A percentile compares a stretch with the other conserved stretches of the same genome.
These are phyloP conservation scores for Lichtheimia corymbifera DNA, from an alignment of 371 early-diverging fungal genomes.

Conservation along the genomic window DNA sequence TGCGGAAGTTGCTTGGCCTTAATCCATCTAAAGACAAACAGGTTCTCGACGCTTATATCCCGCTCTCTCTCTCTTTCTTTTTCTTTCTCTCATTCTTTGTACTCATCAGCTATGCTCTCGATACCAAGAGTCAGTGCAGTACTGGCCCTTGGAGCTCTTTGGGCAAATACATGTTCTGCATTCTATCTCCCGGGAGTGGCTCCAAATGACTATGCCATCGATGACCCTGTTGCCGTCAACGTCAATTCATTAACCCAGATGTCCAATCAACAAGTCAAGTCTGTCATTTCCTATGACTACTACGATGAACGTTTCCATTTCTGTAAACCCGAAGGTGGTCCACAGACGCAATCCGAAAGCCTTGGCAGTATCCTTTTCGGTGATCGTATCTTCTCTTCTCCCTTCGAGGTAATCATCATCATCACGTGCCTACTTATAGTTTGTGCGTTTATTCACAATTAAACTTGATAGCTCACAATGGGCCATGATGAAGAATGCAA, in stretches of 20 bases:
- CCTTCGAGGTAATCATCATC: conserved; percentile 64
- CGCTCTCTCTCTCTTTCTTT: background rate
- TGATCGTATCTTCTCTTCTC: conserved; percentile 87
- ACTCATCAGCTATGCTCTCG: background rate
- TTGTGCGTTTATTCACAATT: no score
- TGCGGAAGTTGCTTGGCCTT: no score
- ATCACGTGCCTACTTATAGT: no score
- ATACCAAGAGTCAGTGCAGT: background rate
- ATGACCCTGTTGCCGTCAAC: conserved; percentile 70
- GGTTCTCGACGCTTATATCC: background rate
- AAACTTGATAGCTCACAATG: conserved; percentile 19
- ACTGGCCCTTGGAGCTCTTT: background rate
- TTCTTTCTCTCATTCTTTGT: conserved; percentile 61
- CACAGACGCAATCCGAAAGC: conserved; percentile 74
- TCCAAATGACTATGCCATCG: conserved; percentile 78
- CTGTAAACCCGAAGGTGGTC: conserved; percentile 72
- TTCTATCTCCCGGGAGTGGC: conserved; percentile 96
- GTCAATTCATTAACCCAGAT: conserved; percentile 91
- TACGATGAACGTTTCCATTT: conserved; percentile 84
- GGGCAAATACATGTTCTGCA: conserved; percentile 23
- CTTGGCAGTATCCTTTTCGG: conserved; percentile 94
- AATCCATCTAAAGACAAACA: no score
- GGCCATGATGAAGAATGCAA: conserved; percentile 52
- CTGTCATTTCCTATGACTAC: conserved; percentile 85
- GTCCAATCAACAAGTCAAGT: conserved; percentile 59